These are phyloP conservation scores for Candida andamanensis DNA, from an alignment of 805 yeast genomes.

Conservation along the genomic window DNA sequence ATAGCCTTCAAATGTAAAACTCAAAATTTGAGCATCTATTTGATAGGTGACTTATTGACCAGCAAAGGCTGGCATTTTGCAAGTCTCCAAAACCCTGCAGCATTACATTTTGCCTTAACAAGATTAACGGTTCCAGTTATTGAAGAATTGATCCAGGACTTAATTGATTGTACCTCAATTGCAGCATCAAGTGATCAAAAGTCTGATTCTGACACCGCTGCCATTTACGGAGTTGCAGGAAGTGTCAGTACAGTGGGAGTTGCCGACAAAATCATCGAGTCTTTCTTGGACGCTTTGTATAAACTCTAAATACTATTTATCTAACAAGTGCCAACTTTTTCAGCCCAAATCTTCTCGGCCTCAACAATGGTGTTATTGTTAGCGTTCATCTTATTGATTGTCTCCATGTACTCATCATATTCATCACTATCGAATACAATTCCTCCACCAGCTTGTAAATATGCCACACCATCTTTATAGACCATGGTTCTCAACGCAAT, in stretches of 20 bases:
- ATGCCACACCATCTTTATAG: conserved; percentile 82
- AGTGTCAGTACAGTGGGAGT: conserved; percentile 79
- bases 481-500: conserved; percentile 98
- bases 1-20: conserved; percentile 61
- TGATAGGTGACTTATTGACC: conserved; percentile 65
- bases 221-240: conserved; percentile 93
- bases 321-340: conserved; percentile 5
- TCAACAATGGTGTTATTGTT: conserved; percentile 86
- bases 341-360: conserved; percentile 78
- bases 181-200: conserved; percentile 26
- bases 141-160: conserved; percentile 52
- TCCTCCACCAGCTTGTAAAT: conserved; percentile 98
- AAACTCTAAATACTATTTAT: conserved; percentile 34
- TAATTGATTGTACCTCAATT: conserved; percentile 41
- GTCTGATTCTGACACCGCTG: conserved; percentile 63
- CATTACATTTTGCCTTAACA: conserved; percentile 87
- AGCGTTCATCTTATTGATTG: conserved; percentile 95
- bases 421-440: conserved; percentile 95
- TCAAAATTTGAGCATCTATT: conserved; percentile 59
- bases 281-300: conserved; percentile 77
- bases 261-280: conserved; percentile 73
- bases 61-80: conserved; percentile 84
- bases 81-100: conserved; percentile 84
- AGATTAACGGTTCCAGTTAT: conserved; percentile 57
- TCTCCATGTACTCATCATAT: conserved; percentile 90